Percentiles rank a stretch among this genome's conserved stretches.
phyloP scores from a whole-genome alignment of 2,329 filamentous ascomycete genomes.

The Madurella fahalii region DNA sequence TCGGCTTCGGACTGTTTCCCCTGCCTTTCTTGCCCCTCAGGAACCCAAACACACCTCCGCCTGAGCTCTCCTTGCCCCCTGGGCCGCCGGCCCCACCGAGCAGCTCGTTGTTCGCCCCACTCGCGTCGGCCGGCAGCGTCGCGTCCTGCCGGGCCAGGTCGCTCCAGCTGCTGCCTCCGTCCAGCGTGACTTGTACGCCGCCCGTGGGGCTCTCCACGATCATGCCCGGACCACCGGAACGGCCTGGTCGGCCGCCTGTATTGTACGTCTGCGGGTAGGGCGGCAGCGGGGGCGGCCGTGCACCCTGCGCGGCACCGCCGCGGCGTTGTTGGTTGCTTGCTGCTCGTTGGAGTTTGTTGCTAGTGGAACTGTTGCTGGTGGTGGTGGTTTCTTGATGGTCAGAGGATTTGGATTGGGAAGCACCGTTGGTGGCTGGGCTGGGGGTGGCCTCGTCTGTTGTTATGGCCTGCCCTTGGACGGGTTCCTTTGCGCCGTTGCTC shows the following conservation, averaged over 20 bases:
- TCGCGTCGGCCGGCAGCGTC: constrained; percentile 66
- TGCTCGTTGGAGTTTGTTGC: constrained; percentile 26
- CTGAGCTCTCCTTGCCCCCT: constrained; percentile 36
- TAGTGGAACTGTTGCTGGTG: constrained; percentile 26
- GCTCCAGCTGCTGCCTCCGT: constrained; percentile 86
- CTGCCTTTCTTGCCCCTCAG: constrained; percentile 84
- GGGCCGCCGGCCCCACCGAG: background rate
- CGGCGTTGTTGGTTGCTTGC: constrained; percentile 23
- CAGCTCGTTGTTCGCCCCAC: constrained; percentile 39
- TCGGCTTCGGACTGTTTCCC: constrained; percentile 88
- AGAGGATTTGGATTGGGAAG: constrained; percentile 1
- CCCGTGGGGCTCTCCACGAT: constrained; percentile 74
- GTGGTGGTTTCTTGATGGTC: constrained; percentile 3
- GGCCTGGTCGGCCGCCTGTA: constrained; percentile 28
- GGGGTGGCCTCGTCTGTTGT: constrained; percentile 47
- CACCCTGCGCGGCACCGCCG: constrained; percentile 22
- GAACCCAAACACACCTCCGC: constrained; percentile 86
- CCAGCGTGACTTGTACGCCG: constrained; percentile 85
- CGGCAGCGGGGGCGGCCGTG: constrained; percentile 38
- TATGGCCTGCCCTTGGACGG: constrained; percentile 40
- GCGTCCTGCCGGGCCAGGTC: constrained; percentile 82
- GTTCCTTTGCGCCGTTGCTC: constrained; percentile 18
- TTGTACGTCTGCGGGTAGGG: constrained; percentile 47
- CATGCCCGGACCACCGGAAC: constrained; percentile 50
- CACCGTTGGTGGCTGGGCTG: constrained; percentile 17